A percentile compares a stretch with the other conserved stretches of the same genome.
phyloP scores from a whole-genome alignment of 2,329 filamentous ascomycete genomes.

The Chrysosporium keratinophilum region DNA sequence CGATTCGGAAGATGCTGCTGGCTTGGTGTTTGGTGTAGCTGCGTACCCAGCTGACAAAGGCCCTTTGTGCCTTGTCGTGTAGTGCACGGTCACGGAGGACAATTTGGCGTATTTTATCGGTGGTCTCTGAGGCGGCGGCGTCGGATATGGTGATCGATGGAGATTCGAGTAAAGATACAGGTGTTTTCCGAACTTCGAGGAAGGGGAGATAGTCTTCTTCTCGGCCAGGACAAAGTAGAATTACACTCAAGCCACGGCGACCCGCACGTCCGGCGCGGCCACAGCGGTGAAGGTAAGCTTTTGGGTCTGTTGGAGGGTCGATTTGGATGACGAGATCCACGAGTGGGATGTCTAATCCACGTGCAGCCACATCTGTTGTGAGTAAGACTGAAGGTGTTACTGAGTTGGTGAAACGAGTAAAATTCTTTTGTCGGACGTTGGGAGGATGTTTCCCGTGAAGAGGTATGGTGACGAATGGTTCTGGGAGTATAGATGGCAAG shows the following conservation, averaged over 20 bases:
- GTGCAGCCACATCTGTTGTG: slow-evolving; percentile 84
- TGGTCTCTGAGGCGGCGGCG: slow-evolving; percentile 49
- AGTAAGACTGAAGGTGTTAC: slow-evolving; percentile 69
- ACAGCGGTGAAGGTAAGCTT: slow-evolving; percentile 62
- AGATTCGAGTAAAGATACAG: slow-evolving; percentile 54
- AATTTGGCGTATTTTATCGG: slow-evolving; percentile 50
- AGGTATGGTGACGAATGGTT: slow-evolving; percentile 59
- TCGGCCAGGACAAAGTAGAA: slow-evolving; percentile 71
- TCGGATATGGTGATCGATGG: slow-evolving; percentile 50
- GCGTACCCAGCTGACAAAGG: slow-evolving; percentile 87
- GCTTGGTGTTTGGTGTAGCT: slow-evolving; percentile 87
- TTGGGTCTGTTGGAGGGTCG: slow-evolving; percentile 76
- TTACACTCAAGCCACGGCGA: slow-evolving; percentile 67
- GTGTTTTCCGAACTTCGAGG: slow-evolving; percentile 75
- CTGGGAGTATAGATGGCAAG: slow-evolving; percentile 60
- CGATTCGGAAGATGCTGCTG: slow-evolving; percentile 75
- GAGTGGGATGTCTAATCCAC: slow-evolving; percentile 82
- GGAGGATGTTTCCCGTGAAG: slow-evolving; percentile 87
- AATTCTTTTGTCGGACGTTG: slow-evolving; percentile 80
- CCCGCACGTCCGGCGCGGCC: slow-evolving; percentile 55
- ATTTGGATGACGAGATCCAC: slow-evolving; percentile 87
- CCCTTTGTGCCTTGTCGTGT: slow-evolving; percentile 80
- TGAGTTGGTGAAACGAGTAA: slow-evolving; percentile 65
- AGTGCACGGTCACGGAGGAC: slow-evolving; percentile 52
- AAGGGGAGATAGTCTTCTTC: slow-evolving; percentile 90